Base-by-base conservation (phyloP, 1,284 basidiomycete genomes). In the Heterobasidion irregulare region DNA sequence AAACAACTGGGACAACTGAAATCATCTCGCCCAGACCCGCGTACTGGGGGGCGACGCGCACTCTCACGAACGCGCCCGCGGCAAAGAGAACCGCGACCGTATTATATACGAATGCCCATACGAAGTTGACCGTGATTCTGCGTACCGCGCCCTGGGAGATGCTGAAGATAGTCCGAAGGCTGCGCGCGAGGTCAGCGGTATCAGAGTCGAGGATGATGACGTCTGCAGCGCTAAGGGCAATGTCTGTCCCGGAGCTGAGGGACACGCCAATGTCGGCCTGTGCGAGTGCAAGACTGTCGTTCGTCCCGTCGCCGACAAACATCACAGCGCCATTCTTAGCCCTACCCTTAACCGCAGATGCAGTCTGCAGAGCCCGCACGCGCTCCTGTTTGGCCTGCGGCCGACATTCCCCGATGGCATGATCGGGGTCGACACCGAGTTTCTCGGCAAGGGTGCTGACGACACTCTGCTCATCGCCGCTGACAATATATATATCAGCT, bases 381-480 rank as follows among this genome's bases (percentile, higher is more conserved):
- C 72, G 73, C 15, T 71, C 68, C 8, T 74, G 73, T 64, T 84
- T 84, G 51, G 75, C 75, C 18, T 72, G 68, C 0, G 82, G 82
- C 5, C 77, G 66, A 35, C 79, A 79, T 2, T 71, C 72, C 0
- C 77, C 77, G 10, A 70, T 66, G 2, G 77, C 73, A 54, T 69
- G 65, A 32, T 76, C 70, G n/a, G 70, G 63, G 0, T 68, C 65
- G 8, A 81, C 70, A 19, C 69, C 70, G 44, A 80, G 66, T 19
- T 61, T 61, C 46, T 64, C 57, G 1, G 78, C 80, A 55, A 83
- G 73, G 3, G 72, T 72, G 12, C 69, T 67, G 0, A 80, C 83
- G 26, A 81, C 79, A 44, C 71, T 65, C 35, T 70, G 66, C 53
- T 79, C 73, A 66, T 86, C 82, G 0, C 82, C 82, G 52, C 76